Evolutionary conservation across 108 stramenopile species (phyloP).

Genomic region (Bacterosira constricta): DNA sequence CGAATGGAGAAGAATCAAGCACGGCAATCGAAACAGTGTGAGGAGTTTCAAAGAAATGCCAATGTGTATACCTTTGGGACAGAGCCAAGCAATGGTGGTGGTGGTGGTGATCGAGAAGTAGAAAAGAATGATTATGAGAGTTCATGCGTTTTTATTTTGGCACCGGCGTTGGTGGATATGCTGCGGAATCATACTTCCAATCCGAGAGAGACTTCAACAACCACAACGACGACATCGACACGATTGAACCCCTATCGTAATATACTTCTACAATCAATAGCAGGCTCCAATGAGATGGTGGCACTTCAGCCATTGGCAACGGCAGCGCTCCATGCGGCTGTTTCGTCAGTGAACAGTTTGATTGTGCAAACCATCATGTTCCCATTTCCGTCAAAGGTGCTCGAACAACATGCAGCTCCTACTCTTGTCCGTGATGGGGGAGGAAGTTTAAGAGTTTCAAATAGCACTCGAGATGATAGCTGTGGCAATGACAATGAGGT

Average conservation of each 20-base stretch:
- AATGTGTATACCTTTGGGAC: slow-evolving; percentile 38
- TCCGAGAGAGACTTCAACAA: background rate
- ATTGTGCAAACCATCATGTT: slow-evolving; percentile 26
- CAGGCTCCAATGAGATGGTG: slow-evolving; percentile 43
- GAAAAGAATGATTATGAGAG: background rate
- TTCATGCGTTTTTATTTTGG: slow-evolving; percentile 68
- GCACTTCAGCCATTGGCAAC: slow-evolving; percentile 43
- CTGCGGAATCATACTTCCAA: slow-evolving; percentile 28
- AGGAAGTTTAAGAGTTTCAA: no score
- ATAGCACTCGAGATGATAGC: background rate
- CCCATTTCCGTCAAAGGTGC: background rate
- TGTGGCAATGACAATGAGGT: background rate
- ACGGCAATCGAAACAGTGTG: background rate
- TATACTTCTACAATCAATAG: slow-evolving; percentile 29
- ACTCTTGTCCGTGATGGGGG: no score
- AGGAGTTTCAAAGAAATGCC: slow-evolving; percentile 10
- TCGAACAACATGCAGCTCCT: background rate
- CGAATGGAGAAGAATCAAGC: slow-evolving; percentile 51
- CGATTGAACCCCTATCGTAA: slow-evolving; percentile 49
- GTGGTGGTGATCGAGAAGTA: background rate
- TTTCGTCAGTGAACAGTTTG: slow-evolving; percentile 22
- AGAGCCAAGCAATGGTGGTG: background rate
- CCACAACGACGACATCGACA: background rate
- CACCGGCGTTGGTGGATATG: slow-evolving; percentile 74
- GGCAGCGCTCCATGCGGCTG: slow-evolving; percentile 37